Evolutionary conservation across 306 rosid genomes (phyloP).

Genomic region (Gillenia trifoliata): DNA sequence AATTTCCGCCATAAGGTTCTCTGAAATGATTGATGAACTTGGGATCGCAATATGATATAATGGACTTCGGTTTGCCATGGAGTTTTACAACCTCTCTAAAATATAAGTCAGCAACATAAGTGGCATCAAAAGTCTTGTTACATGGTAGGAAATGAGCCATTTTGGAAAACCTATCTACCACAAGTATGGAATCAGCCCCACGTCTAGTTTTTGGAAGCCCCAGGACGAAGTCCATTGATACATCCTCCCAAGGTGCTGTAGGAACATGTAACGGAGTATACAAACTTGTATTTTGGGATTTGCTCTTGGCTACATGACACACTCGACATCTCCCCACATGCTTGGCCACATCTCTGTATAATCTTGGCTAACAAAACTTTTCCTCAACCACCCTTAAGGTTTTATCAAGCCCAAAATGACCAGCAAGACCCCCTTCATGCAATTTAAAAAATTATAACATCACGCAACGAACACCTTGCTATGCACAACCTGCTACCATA

Average conservation of each 20-base stretch:
- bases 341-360: no score
- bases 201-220: background rate
- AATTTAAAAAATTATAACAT: no score
- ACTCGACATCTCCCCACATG: background rate
- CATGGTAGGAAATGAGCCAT: background rate
- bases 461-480: rapidly evolving
- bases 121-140: background rate
- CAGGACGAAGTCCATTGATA: background rate
- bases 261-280: background rate
- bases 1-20: background rate
- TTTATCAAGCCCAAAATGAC: background rate
- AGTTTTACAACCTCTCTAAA: background rate
- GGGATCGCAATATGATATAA: background rate
- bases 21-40: background rate
- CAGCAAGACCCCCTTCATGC: background rate
- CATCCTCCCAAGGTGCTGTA: background rate
- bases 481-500: background rate
- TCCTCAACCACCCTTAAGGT: background rate
- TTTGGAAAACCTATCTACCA: background rate
- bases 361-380: no score
- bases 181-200: background rate
- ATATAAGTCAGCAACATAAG: background rate
- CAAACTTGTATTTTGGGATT: background rate
- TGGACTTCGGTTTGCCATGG: background rate
- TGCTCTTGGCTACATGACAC: background rate